These are phyloP conservation scores for Malus fusca DNA, from an alignment of 306 rosid genomes.

Conservation along the genomic window DNA sequence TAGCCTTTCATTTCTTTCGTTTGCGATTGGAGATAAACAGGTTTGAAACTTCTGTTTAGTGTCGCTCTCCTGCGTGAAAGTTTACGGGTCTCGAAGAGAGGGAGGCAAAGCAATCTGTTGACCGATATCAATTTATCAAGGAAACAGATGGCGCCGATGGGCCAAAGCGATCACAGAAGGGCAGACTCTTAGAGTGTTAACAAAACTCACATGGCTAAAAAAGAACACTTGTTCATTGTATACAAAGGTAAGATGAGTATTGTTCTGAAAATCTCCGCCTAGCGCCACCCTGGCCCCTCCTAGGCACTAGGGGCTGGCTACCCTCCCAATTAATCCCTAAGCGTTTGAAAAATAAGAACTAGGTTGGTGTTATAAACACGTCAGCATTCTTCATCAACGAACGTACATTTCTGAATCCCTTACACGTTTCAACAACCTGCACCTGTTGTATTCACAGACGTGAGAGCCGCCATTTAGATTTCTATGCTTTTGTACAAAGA, in stretches of 20 bases:
- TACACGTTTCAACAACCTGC: slow-evolving; percentile 11
- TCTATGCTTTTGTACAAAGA: slow-evolving; percentile 12
- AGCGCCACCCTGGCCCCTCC: too few relatives aligned
- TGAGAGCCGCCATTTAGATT: background rate
- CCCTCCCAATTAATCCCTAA: too few relatives aligned
- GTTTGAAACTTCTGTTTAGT: too few relatives aligned
- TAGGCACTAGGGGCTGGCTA: too few relatives aligned
- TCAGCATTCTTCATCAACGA: slow-evolving; percentile 34
- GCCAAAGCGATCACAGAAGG: background rate
- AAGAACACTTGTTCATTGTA: background rate
- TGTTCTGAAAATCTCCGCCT: too few relatives aligned
- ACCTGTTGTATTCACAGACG: slow-evolving; percentile 26
- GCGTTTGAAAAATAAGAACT: too few relatives aligned
- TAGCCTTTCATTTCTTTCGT: too few relatives aligned
- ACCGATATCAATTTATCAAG: background rate
- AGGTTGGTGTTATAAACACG: background rate
- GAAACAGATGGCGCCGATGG: too few relatives aligned
- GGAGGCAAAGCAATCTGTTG: too few relatives aligned
- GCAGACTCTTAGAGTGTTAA: background rate
- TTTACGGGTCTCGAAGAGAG: background rate
- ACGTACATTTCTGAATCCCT: slow-evolving; percentile 37
- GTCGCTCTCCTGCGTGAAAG: too few relatives aligned
- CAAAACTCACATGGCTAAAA: background rate
- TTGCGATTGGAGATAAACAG: too few relatives aligned
- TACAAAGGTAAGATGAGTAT: background rate